Percentiles rank a stretch among this genome's conserved stretches.
phyloP scores from a whole-genome alignment of 2,329 filamentous ascomycete genomes.

The Gliomastix tumulicola region DNA sequence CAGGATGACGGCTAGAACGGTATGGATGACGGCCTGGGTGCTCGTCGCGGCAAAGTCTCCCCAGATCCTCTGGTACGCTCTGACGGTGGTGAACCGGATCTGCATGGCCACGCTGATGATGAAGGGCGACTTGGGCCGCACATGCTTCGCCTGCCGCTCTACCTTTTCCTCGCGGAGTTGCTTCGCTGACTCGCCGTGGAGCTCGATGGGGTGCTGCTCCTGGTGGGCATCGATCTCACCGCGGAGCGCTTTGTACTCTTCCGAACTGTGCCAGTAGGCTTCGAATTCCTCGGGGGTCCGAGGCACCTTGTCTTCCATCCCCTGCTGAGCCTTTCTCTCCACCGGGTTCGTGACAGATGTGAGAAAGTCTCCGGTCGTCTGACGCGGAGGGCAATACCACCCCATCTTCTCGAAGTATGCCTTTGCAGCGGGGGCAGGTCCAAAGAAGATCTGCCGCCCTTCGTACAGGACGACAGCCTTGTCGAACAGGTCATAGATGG shows the following conservation, averaged over 20 bases:
- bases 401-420: slow-evolving; percentile 63
- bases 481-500: slow-evolving; percentile 68
- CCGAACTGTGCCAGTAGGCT: slow-evolving; percentile 33
- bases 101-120: slow-evolving; percentile 49
- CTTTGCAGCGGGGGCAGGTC: slow-evolving; percentile 51
- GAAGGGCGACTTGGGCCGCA: slow-evolving; percentile 48
- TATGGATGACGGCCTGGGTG: slow-evolving; percentile 36
- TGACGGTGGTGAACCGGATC: slow-evolving; percentile 39
- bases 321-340: slow-evolving; percentile 47
- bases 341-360: slow-evolving; percentile 60
- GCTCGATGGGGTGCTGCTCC: slow-evolving; percentile 19
- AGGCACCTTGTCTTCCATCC: slow-evolving; percentile 56
- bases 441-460: slow-evolving; percentile 72
- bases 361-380: slow-evolving; percentile 64
- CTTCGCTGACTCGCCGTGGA: slow-evolving; percentile 29
- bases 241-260: slow-evolving; percentile 32
- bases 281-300: slow-evolving; percentile 66
- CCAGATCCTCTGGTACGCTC: slow-evolving; percentile 45
- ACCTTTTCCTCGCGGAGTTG: slow-evolving; percentile 40
- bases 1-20: slow-evolving; percentile 53
- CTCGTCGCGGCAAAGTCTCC: slow-evolving; percentile 41
- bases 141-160: slow-evolving; percentile 42
- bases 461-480: slow-evolving; percentile 71
- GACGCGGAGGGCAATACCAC: slow-evolving; percentile 58
- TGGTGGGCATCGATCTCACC: slow-evolving; percentile 45